A percentile compares a stretch with the other conserved stretches of the same genome.
phyloP scores from a whole-genome alignment of 1,284 basidiomycete species.

The Puccinia polysora region DNA sequence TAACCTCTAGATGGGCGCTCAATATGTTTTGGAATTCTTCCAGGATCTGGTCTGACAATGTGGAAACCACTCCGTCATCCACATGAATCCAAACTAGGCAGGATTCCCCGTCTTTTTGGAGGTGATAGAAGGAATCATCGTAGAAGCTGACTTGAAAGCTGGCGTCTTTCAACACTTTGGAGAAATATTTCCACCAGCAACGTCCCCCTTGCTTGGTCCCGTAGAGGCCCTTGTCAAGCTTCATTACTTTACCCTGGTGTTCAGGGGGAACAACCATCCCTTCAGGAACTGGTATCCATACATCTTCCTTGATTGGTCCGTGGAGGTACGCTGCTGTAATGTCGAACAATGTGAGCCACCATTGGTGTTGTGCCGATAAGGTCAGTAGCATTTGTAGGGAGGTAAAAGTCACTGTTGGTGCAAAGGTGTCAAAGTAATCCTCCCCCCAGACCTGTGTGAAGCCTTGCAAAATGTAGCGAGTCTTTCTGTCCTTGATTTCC shows the following conservation, averaged over 20 bases:
- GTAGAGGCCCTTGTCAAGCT: background rate
- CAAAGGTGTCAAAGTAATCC: conserved; percentile 13
- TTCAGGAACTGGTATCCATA: background rate
- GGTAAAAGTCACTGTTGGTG: conserved; percentile 19
- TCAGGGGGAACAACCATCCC: background rate
- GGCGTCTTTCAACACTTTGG: background rate
- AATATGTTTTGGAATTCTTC: too few relatives aligned
- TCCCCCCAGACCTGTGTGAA: conserved; percentile 7
- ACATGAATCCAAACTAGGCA: background rate
- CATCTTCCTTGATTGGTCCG: conserved; percentile 18
- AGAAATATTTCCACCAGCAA: background rate
- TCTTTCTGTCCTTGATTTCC: conserved; percentile 8
- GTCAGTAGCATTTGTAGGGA: conserved; percentile 1
- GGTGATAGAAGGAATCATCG: background rate
- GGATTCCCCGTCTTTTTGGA: background rate
- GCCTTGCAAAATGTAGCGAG: background rate
- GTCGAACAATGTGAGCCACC: conserved; percentile 12
- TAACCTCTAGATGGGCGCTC: too few relatives aligned
- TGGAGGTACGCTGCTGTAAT: conserved; percentile 24
- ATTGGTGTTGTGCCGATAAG: background rate
- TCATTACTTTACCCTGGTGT: background rate
- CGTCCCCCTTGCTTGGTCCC: too few relatives aligned
- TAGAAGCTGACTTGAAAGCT: background rate
- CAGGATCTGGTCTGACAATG: too few relatives aligned
- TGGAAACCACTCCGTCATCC: background rate